A percentile compares a stretch with the other conserved stretches of the same genome.
Evolutionary conservation across 352 stramenopile genomes (phyloP).

Genomic region (Globisporangium camurandrum): DNA sequence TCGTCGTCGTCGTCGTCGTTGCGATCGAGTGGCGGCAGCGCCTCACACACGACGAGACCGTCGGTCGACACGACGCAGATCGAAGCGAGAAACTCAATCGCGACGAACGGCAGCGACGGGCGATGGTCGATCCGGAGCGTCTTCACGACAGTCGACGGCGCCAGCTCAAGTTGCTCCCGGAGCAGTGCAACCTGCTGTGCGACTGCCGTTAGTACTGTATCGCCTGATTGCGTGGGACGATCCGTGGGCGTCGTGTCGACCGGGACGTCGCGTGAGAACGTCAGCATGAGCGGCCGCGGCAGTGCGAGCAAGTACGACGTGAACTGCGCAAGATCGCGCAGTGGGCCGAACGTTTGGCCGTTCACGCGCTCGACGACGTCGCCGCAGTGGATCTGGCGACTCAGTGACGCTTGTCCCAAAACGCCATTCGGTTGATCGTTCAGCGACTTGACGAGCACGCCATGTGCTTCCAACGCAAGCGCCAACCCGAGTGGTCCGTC

Average conservation of each 20-base stretch:
- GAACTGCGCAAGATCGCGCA: conserved; percentile 77
- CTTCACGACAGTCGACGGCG: conserved; percentile 18
- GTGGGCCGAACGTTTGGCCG: conserved; percentile 41
- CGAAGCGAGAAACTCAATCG: conserved; percentile 26
- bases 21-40: no score
- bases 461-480: conserved; percentile 53
- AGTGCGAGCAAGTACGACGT: conserved; percentile 61
- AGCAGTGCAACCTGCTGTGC: conserved; percentile 15
- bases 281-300: conserved; percentile 56
- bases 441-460: conserved; percentile 72
- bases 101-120: conserved; percentile 32
- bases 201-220: background rate
- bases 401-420: conserved; percentile 65
- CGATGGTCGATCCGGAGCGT: conserved; percentile 24
- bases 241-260: conserved; percentile 5
- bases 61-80: conserved; percentile 31
- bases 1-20: background rate
- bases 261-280: conserved; percentile 36
- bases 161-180: conserved; percentile 11
- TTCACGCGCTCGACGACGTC: conserved; percentile 76
- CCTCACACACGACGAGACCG: conserved; percentile 29
- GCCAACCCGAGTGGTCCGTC: conserved; percentile 67
- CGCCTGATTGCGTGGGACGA: background rate
- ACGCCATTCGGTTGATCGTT: conserved; percentile 60
- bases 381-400: conserved; percentile 44